Conservation (phyloP, 2,329 filamentous ascomycete species). For the Albifimbria verrucaria region DNA sequence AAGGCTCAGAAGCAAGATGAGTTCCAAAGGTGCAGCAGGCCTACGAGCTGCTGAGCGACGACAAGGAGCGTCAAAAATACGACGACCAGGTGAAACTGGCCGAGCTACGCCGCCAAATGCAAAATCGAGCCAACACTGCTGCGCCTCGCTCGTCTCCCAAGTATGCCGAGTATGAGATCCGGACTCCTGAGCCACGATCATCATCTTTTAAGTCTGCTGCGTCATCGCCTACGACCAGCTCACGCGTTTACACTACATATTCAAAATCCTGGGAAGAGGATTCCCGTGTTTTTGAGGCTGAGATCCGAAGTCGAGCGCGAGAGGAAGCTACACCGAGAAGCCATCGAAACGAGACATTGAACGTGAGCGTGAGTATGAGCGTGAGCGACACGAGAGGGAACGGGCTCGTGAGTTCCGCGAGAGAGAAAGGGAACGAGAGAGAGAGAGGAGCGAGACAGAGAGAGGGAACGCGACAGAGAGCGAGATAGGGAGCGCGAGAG, state of each 20-base stretch:
- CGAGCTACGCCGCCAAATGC: constrained; percentile 56
- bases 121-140: constrained; percentile 40
- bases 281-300: constrained; percentile 40
- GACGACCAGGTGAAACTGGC: constrained; percentile 70
- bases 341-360: constrained; percentile 41
- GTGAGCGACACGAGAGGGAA: constrained; percentile 29
- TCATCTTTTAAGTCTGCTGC: constrained; percentile 35
- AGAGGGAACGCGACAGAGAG: constrained; percentile 14
- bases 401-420: constrained; percentile 24
- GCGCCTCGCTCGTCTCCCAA: constrained; percentile 38
- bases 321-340: constrained; percentile 43
- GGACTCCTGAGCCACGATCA: constrained; percentile 47
- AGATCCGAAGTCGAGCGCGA: constrained; percentile 39
- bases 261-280: constrained; percentile 48
- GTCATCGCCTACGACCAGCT: constrained; percentile 28
- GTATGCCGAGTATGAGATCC: constrained; percentile 40
- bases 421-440: constrained; percentile 29
- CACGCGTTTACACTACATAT: constrained; percentile 23
- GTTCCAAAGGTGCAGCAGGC: constrained; percentile 92
- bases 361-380: constrained; percentile 29
- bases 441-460: constrained; percentile 19
- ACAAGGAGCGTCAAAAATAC: constrained; percentile 68
- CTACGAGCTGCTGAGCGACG: constrained; percentile 85
- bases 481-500: constrained; percentile 12
- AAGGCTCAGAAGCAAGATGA: constrained; percentile 79